Evolutionary conservation across 177 flowering plant genomes (phyloP).

Genomic region (Vitis hybrid): DNA sequence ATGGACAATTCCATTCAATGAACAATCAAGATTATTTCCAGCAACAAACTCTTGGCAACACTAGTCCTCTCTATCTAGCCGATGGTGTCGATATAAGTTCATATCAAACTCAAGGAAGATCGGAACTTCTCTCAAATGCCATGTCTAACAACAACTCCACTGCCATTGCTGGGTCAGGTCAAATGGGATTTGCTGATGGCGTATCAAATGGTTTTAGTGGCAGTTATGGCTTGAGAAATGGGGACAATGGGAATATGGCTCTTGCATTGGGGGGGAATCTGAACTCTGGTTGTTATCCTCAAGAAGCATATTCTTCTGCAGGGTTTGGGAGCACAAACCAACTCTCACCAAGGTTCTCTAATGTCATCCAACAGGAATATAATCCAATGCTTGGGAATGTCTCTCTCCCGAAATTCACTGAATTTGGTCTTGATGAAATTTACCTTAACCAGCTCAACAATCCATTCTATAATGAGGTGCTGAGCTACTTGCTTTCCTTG

Average conservation of each 20-base stretch:
- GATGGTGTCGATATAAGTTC: background rate
- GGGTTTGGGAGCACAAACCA: background rate
- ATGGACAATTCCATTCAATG: background rate
- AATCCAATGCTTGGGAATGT: background rate
- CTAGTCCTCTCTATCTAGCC: background rate
- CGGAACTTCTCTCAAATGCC: background rate
- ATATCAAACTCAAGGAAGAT: background rate
- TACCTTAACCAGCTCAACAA: background rate
- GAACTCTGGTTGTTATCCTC: background rate
- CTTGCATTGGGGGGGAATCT: background rate
- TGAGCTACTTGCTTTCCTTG: no score
- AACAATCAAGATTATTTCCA: slow-evolving; percentile 3
- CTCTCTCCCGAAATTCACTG: background rate
- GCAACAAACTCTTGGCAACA: slow-evolving; percentile 1
- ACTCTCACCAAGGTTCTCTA: background rate
- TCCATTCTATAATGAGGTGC: background rate
- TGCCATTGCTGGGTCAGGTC: no score
- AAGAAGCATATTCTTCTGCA: background rate
- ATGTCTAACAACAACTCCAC: background rate
- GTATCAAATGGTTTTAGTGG: no score
- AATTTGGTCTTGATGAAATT: background rate
- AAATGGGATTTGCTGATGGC: no score
- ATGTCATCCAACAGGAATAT: slow-evolving; percentile 4
- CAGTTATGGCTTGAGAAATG: no score
- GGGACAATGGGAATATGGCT: background rate